Evolutionary conservation across 2,329 filamentous ascomycete genomes (phyloP).

Genomic region (Fusarium graminum): DNA sequence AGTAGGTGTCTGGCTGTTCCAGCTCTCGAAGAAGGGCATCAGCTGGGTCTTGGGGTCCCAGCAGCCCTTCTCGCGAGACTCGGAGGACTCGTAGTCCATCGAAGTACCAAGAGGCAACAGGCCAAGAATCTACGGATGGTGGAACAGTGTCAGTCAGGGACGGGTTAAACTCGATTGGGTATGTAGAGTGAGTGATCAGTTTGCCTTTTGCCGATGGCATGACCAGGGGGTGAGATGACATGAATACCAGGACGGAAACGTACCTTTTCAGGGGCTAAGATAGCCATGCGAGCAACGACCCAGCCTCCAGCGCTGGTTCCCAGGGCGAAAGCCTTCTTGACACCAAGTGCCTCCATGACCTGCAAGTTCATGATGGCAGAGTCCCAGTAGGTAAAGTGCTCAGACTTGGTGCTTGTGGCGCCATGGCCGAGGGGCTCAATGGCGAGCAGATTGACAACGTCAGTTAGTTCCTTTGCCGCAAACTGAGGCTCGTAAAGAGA

Average conservation of each 20-base stretch:
- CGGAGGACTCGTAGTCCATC: conserved; percentile 65
- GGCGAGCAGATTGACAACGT: conserved; percentile 62
- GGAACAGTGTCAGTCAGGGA: conserved; percentile 20
- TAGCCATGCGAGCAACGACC: conserved; percentile 64
- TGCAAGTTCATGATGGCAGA: conserved; percentile 67
- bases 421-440: conserved; percentile 68
- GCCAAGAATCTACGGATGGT: conserved; percentile 58
- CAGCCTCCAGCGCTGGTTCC: conserved; percentile 67
- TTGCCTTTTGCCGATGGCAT: background rate
- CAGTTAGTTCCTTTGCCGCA: conserved; percentile 55
- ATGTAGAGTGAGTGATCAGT: background rate
- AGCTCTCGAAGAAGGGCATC: conserved; percentile 58
- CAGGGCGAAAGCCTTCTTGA: conserved; percentile 63
- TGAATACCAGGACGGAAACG: conserved; percentile 25
- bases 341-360: conserved; percentile 64
- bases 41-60: conserved; percentile 63
- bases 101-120: conserved; percentile 64
- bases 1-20: conserved; percentile 56
- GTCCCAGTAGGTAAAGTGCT: conserved; percentile 70
- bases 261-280: conserved; percentile 63
- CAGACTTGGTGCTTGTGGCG: conserved; percentile 56
- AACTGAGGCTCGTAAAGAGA: conserved; percentile 62
- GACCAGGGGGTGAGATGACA: conserved; percentile 5
- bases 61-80: conserved; percentile 60
- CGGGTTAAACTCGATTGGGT: conserved; percentile 5